Conservation (phyloP, 495 filamentous ascomycete genomes). For the Chaetomium fimeti region DNA sequence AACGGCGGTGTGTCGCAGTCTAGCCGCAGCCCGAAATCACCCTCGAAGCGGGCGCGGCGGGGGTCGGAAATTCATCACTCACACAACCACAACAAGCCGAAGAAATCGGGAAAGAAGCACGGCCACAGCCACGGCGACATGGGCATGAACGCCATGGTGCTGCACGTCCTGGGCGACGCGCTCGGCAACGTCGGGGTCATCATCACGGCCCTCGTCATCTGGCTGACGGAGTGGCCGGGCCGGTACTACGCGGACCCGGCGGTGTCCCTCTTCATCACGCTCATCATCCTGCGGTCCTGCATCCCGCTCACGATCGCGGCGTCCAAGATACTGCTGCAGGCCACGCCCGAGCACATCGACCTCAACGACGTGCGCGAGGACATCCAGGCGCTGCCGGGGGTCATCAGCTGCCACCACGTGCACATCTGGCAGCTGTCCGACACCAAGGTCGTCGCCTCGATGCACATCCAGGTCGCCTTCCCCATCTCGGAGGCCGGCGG, state of each 20-base stretch:
- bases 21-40: slow-evolving; percentile 31
- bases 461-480: slow-evolving; percentile 86
- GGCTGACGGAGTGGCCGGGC: slow-evolving; percentile 66
- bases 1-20: slow-evolving; percentile 18
- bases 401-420: slow-evolving; percentile 87
- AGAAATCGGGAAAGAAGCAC: slow-evolving; percentile 60
- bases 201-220: slow-evolving; percentile 85
- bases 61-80: slow-evolving; percentile 52
- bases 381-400: slow-evolving; percentile 76
- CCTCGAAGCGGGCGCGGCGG: slow-evolving; percentile 33
- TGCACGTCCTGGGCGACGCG: slow-evolving; percentile 95
- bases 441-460: slow-evolving; percentile 83
- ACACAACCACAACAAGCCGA: slow-evolving; percentile 83
- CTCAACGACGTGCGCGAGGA: slow-evolving; percentile 90
- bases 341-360: slow-evolving; percentile 80
- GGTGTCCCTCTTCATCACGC: slow-evolving; percentile 92
- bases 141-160: slow-evolving; percentile 96
- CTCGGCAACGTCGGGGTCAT: slow-evolving; percentile 98
- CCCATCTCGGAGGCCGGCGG: slow-evolving; percentile 66
- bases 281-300: slow-evolving; percentile 88
- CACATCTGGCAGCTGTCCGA: slow-evolving; percentile 98
- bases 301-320: slow-evolving; percentile 91
- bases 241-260: slow-evolving; percentile 81
- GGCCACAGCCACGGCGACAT: slow-evolving; percentile 81
- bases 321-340: slow-evolving; percentile 90